A percentile compares a stretch with the other conserved stretches of the same genome.
Conservation (phyloP, 2,329 filamentous ascomycete genomes). For the Plectosphaerella cucumerina region DNA sequence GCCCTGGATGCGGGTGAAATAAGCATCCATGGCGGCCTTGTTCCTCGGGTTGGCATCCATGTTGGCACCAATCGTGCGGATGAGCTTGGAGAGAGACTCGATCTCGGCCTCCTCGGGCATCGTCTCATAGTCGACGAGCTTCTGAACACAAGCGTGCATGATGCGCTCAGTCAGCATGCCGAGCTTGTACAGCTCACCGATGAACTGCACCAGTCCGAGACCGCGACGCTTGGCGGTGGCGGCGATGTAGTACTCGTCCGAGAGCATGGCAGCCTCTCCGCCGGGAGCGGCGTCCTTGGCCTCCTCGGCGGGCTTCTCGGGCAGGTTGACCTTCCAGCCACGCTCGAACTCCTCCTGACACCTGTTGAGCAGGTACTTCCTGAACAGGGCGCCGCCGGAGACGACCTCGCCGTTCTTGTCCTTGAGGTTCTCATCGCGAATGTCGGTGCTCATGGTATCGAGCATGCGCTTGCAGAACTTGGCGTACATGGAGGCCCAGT, state of each 20-base stretch:
- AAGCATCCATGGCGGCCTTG: slow-evolving; percentile 81
- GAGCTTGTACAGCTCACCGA: slow-evolving; percentile 98
- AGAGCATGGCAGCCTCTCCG: slow-evolving; percentile 76
- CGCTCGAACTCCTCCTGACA: slow-evolving; percentile 99
- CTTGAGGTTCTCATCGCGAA: slow-evolving; percentile 90
- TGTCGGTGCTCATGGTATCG: slow-evolving; percentile 88
- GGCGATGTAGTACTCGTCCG: slow-evolving; percentile 93
- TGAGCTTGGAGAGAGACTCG: slow-evolving; percentile 89
- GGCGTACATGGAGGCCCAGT: slow-evolving; percentile 98
- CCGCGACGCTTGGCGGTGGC: slow-evolving; percentile 94
- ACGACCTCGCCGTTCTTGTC: slow-evolving; percentile 88
- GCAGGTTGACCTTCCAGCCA: slow-evolving; percentile 89
- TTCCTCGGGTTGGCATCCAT: slow-evolving; percentile 83
- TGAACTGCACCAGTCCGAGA: slow-evolving; percentile 97
- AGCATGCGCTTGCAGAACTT: slow-evolving; percentile 98
- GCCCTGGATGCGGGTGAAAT: slow-evolving; percentile 83
- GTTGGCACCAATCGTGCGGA: slow-evolving; percentile 85
- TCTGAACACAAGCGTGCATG: slow-evolving; percentile 99
- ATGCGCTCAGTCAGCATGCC: slow-evolving; percentile 98
- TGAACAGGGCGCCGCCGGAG: slow-evolving; percentile 89
- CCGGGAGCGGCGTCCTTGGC: slow-evolving; percentile 42
- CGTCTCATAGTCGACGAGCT: slow-evolving; percentile 92
- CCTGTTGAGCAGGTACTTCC: slow-evolving; percentile 96
- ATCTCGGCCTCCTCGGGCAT: slow-evolving; percentile 93
- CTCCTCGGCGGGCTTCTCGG: slow-evolving; percentile 67